Evolutionary conservation across 805 yeast genomes (phyloP).

Genomic region (Kodamaea sagamina): DNA sequence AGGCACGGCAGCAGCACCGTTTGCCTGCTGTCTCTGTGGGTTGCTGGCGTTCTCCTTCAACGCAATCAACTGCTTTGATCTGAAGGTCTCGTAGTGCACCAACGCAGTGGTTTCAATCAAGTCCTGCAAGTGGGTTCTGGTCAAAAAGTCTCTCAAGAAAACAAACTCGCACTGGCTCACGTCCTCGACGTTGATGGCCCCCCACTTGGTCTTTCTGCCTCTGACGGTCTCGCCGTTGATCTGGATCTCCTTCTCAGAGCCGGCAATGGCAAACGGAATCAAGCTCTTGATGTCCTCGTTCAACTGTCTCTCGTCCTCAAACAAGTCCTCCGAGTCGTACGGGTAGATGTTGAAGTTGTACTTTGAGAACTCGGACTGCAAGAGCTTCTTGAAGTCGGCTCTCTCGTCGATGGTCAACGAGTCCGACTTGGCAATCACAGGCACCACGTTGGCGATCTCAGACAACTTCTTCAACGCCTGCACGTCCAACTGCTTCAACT

Average conservation of each 20-base stretch:
- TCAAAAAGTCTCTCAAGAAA: constrained; percentile 88
- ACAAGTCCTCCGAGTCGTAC: constrained; percentile 66
- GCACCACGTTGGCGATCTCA: constrained; percentile 91
- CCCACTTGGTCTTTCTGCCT: constrained; percentile 94
- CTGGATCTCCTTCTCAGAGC: constrained; percentile 77
- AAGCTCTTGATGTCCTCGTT: constrained; percentile 70
- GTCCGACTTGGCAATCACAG: constrained; percentile 93
- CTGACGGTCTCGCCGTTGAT: constrained; percentile 78
- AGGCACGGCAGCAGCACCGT: constrained; percentile 15
- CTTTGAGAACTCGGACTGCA: constrained; percentile 74
- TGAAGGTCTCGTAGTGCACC: constrained; percentile 88
- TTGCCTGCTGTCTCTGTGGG: constrained; percentile 39
- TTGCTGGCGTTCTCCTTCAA: constrained; percentile 84
- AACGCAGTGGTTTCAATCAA: constrained; percentile 88
- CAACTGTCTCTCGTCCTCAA: constrained; percentile 71
- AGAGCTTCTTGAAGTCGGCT: constrained; percentile 67
- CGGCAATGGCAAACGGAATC: constrained; percentile 93
- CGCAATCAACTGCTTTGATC: constrained; percentile 91
- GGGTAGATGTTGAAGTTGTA: constrained; percentile 84
- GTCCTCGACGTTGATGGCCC: constrained; percentile 89
- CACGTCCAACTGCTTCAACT: constrained; percentile 81
- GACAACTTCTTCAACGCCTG: constrained; percentile 79
- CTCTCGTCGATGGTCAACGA: constrained; percentile 86
- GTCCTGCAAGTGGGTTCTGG: constrained; percentile 94
- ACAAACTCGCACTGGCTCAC: constrained; percentile 95